Base-by-base conservation (phyloP, 768 basidiomycete species). In the Paxillus rubicundulus region DNA sequence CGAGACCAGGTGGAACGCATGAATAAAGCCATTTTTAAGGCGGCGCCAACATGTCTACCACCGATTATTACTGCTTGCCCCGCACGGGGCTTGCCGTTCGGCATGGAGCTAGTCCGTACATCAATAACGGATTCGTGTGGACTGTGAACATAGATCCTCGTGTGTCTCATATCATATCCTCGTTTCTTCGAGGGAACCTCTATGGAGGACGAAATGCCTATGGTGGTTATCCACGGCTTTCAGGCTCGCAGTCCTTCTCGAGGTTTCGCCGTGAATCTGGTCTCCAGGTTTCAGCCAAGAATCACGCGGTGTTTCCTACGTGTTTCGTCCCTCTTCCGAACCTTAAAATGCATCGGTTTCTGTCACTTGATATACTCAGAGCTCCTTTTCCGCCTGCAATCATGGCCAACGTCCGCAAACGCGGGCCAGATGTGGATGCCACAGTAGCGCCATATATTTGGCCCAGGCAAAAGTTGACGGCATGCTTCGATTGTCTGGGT, bases 61-160 rank as follows among this genome's bases (percentile, higher is more conserved):
- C 82, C 85, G 0, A 80, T 89, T 45, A 63, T 89, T 53, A 85
- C 85, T 4, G 64, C 66, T 17, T 69, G 60, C 74, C 80, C 52
- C 64, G 74, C 17, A 62, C 71, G 50, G 75, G 82, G 78, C 70
- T 74, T 75, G 0, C 68, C 72, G 2, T 79, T 81, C 59, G 87
- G 87, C 0, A 73, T 87, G 9, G 79, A 82, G 21, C 67, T 74
- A 21, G 67, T 86, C 20, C 75, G 85, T 61, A 65, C 68, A 61
- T 86, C 80, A 58, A 84, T 89, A 17, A 66, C 70, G 9, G 77
- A 84, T 36, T 85, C 79, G 14, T 87, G 86, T 70, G 79, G 74
- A 33, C 50, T 78, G 30, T 64, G 47, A 56, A 45, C 44, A 16
- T 53, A 36, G 28, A 24, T 3, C 38, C 28, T 47, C 24, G 9